Base-by-base conservation (phyloP, 2,329 filamentous ascomycete genomes). In the Talaromyces verruculosus region DNA sequence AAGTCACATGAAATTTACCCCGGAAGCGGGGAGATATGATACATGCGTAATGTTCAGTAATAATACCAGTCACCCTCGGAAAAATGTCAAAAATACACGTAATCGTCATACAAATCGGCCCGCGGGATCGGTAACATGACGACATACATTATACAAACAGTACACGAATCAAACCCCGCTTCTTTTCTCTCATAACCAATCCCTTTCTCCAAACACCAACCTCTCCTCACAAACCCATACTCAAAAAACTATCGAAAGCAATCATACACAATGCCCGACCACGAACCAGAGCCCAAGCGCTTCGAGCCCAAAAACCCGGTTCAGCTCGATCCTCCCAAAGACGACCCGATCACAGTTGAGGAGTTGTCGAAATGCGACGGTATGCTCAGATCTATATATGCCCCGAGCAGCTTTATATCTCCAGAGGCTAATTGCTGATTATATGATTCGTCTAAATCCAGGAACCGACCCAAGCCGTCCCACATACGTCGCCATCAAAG, bases 291-390 rank as follows among this genome's bases (percentile, higher is more conserved):
- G 53, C 66, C 72, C 45, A 78, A 79, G 69, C 74, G 75, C 61
- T 81, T 81, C 67, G 71, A 73, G 13, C 79, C 79, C 57, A 81
- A 80, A 65, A 71, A 75, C 5, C 76, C 78, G 3, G 77, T 81
- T 65, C 67, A 88, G 65, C 87, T 99, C 67, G 84, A 90, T 66
- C 89, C 92, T 43, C 95, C 95, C 15, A 98, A 96, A 81, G 86
- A 92, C 75, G 93, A 97, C 73, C 86, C 87, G 43, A 97, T 99
- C 72, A 88, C 89, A n/a, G 74, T 84, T 1, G 91, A 95, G 66
- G 88, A 94, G 72, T 84, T 99, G 68, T 84, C 89, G 45, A 89
- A 90, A 77, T 92, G 92, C 72, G 88, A 95, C 76, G 95, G 95
- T 96, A 83, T 73, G 88, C 39, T 22, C 22, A 41, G 15, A 15